Percentiles rank a stretch among this genome's conserved stretches.
phyloP scores from a whole-genome alignment of 148 eudicot genomes.

The Fagopyrum esculentum region DNA sequence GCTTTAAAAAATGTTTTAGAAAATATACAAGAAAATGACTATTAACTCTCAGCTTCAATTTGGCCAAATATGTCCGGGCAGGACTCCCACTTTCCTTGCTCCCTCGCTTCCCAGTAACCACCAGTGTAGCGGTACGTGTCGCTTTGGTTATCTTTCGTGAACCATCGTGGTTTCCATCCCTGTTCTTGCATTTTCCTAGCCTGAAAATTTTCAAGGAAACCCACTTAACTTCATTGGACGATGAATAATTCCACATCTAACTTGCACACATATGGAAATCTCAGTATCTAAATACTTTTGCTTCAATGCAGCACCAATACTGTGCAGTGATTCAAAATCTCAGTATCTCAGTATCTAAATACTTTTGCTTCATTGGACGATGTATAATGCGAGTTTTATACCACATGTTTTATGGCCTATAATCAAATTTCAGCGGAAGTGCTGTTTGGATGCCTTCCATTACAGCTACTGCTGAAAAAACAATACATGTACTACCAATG shows the following conservation, averaged over 20 bases:
- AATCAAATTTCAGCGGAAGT: too few species aligned
- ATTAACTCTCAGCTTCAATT: conserved; percentile 16
- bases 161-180: conserved; percentile 95
- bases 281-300: background rate
- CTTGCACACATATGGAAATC: background rate
- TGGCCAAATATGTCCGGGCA: conserved; percentile 92
- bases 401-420: too few species aligned
- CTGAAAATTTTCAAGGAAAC: conserved; percentile 25
- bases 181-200: conserved; percentile 90
- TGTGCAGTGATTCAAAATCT: background rate
- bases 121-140: conserved; percentile 52
- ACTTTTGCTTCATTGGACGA: too few species aligned
- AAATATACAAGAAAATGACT: background rate
- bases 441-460: too few species aligned
- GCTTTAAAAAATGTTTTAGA: background rate
- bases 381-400: too few species aligned
- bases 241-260: background rate
- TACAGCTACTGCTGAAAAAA: too few species aligned
- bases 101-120: conserved; percentile 95
- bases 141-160: conserved; percentile 55
- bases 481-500: too few species aligned
- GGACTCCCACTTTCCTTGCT: conserved; percentile 56
- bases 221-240: background rate
- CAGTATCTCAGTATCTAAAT: too few species aligned
- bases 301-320: too few species aligned